Percentiles rank a stretch among this genome's conserved stretches.
Evolutionary conservation across 2,329 filamentous ascomycete genomes (phyloP).

Genomic region (Massarina eburnea): DNA sequence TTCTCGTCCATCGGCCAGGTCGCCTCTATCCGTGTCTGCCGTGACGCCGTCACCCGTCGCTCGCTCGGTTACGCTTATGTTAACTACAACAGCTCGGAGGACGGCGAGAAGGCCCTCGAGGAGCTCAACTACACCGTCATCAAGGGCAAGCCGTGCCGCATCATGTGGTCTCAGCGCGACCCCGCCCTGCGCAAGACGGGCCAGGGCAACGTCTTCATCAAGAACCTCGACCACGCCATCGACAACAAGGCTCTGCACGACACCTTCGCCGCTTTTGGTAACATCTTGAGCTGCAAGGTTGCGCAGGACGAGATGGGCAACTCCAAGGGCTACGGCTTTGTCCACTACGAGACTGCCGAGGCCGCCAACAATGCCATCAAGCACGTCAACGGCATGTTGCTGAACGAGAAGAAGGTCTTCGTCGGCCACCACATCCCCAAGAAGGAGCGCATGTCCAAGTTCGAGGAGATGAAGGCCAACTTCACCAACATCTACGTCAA

Average conservation of each 20-base stretch:
- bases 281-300: constrained; percentile 99
- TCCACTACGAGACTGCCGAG: constrained; percentile 99
- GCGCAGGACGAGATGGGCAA: constrained; percentile 94
- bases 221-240: constrained; percentile 97
- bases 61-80: constrained; percentile 99
- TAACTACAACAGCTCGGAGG: constrained; percentile 97
- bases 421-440: constrained; percentile 99
- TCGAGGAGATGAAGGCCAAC: constrained; percentile 99
- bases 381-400: constrained; percentile 98
- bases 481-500: constrained; percentile 99
- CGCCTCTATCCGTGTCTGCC: constrained; percentile 98
- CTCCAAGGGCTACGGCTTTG: constrained; percentile 99
- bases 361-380: constrained; percentile 97
- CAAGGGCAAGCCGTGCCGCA: constrained; percentile 97
- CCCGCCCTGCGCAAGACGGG: constrained; percentile 98
- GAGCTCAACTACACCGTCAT: constrained; percentile 99
- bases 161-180: constrained; percentile 99
- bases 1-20: constrained; percentile 99
- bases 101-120: constrained; percentile 97
- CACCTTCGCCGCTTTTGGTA: constrained; percentile 96
- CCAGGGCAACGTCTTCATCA: constrained; percentile 99
- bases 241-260: constrained; percentile 99
- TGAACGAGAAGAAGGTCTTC: constrained; percentile 99
- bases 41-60: constrained; percentile 96
- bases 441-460: constrained; percentile 99